Evolutionary conservation across 2,329 filamentous ascomycete species (phyloP).

Genomic region (Alternaria alternata): DNA sequence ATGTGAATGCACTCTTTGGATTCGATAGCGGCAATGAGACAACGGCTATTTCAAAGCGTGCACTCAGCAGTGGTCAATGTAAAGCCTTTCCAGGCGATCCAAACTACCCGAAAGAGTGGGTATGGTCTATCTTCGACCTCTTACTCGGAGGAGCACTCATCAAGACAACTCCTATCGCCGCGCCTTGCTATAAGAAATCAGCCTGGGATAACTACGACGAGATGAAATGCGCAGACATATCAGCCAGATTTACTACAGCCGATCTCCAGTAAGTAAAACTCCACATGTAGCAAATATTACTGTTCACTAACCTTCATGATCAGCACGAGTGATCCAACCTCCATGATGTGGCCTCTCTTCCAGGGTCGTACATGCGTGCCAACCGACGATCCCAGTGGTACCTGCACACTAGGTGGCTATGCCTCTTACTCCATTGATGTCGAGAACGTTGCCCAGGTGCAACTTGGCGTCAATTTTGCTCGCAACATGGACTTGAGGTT

Average conservation of each 20-base stretch:
- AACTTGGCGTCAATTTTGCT: slow-evolving; percentile 29
- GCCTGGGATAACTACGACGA: slow-evolving; percentile 17
- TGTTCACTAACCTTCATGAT: background rate
- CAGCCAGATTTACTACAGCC: slow-evolving; percentile 16
- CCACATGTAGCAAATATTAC: background rate
- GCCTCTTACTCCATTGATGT: slow-evolving; percentile 28
- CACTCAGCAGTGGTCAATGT: slow-evolving; percentile 17
- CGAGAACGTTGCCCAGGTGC: slow-evolving; percentile 24
- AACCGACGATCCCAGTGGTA: slow-evolving; percentile 14
- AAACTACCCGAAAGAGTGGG: slow-evolving; percentile 20
- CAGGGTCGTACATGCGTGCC: slow-evolving; percentile 37
- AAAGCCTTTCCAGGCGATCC: slow-evolving; percentile 34
- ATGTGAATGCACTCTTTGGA: slow-evolving; percentile 35
- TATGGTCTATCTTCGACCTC: slow-evolving; percentile 29
- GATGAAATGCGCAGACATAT: slow-evolving; percentile 23
- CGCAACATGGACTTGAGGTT: slow-evolving; percentile 29
- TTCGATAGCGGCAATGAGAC: slow-evolving; percentile 29
- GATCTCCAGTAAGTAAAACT: slow-evolving; percentile 14
- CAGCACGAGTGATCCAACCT: slow-evolving; percentile 31
- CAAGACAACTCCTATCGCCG: slow-evolving; percentile 30
- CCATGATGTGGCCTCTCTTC: slow-evolving; percentile 37
- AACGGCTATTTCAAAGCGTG: background rate
- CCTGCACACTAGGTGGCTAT: slow-evolving; percentile 26
- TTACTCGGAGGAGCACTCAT: slow-evolving; percentile 27
- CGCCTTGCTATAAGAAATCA: slow-evolving; percentile 33